A percentile compares a stretch with the other conserved stretches of the same genome.
Evolutionary conservation across 2,329 filamentous ascomycete genomes (phyloP).

Genomic region (Aspergillus versicolor): DNA sequence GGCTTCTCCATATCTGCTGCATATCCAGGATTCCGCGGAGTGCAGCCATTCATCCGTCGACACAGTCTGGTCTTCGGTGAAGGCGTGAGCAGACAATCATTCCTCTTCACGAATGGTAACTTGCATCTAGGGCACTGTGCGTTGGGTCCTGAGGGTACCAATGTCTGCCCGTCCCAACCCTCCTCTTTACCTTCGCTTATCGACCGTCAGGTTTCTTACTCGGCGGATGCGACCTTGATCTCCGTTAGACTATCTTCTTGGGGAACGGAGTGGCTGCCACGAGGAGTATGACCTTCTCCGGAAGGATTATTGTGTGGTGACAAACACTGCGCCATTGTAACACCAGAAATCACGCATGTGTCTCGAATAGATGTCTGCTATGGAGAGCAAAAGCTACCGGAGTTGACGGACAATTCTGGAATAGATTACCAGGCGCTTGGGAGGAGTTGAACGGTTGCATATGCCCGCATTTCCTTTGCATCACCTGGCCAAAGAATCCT

Average conservation of each 20-base stretch:
- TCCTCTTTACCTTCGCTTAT: background rate
- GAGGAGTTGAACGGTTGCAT: conserved; percentile 1
- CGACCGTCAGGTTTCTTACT: background rate
- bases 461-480: conserved; percentile 3
- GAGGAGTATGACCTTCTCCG: background rate
- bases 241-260: background rate
- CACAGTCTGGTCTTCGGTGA: background rate
- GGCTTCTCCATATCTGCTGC: background rate
- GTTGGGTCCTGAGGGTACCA: background rate
- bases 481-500: conserved; percentile 3
- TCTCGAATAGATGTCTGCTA: background rate
- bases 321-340: background rate
- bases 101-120: background rate
- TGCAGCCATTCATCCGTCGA: background rate
- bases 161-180: background rate
- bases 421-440: conserved; percentile 7
- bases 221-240: background rate
- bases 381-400: background rate
- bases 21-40: background rate
- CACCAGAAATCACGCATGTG: background rate
- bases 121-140: background rate
- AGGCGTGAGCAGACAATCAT: background rate
- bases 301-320: background rate
- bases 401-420: background rate
- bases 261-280: conserved; percentile 2